Base-by-base conservation (phyloP, 106 monocot species). In the Hemerocallis citrina region DNA sequence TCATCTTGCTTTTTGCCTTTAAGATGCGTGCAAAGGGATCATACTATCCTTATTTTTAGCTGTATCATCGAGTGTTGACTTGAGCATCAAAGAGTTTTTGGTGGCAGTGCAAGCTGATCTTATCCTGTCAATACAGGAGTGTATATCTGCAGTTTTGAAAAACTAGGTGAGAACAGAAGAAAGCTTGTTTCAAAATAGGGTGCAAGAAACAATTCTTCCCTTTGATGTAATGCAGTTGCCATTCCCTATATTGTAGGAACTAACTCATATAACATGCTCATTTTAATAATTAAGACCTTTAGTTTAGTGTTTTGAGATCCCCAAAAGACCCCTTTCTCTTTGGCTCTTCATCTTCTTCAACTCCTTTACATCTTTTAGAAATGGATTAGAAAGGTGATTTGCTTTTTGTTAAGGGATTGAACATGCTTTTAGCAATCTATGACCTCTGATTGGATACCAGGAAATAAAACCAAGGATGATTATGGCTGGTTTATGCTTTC, bases 341-440 rank as follows among this genome's bases (percentile, higher is more conserved):
- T 54, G 52, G 31, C 52, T 32, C 27, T 28, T 51, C n/a, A n/a
- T n/a, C 51, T 51, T 28, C 51, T 51, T 5, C 52, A 54, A 30
- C 31, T 31, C 31, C 31, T 54, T 25, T 16, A 54, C 29, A 52
- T 29, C 52, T 52, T 54, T 54, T 52, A 52, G 28, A 29, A n/a
- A 52, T 52, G 51, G 25, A 52, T 52, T 52, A 52, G 52, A 54
- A 54, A 54, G 52, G 52, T 31, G 52, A 5, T 54, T 54, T 31
- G 31, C 52, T 7, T 54, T 5, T 30, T 54, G 52, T 23, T 54
- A 14, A 52, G 51, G 29, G 51, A 52, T 27, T 28, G 27, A 52
- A 6, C 22, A 49, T 22, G 44, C 49, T 22, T 49, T 20, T 7
- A 22, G 49, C 3, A 7, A 20, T 41, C 41, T 41, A 13, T 41